Evolutionary conservation across 176 grass and related monocot genomes (phyloP).

Genomic region (Urochloa ruziziensis): DNA sequence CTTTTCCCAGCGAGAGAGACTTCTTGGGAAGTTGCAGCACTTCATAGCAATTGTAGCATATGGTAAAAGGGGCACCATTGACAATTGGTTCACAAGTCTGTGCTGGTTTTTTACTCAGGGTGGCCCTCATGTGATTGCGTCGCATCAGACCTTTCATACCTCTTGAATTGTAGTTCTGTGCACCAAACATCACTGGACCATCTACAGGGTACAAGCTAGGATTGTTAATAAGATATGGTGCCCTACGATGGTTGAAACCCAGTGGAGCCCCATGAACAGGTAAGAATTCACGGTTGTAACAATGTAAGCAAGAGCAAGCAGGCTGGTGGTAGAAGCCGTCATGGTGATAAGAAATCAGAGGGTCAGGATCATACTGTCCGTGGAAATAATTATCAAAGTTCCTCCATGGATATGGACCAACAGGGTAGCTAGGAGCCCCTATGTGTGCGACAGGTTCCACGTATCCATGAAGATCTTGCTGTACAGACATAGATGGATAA

Average conservation of each 20-base stretch:
- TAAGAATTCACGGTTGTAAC: constrained; percentile 60
- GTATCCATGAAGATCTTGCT: constrained; percentile 47
- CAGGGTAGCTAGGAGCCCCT: constrained; percentile 58
- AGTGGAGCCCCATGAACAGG: constrained; percentile 52
- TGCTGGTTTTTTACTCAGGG: constrained; percentile 48
- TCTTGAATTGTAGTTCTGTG: constrained; percentile 46
- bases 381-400: constrained; percentile 62
- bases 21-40: constrained; percentile 78
- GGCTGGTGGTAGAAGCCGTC: constrained; percentile 94
- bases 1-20: constrained; percentile 43
- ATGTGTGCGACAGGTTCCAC: constrained; percentile 39
- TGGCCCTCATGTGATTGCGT: constrained; percentile 41
- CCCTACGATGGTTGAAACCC: constrained; percentile 52
- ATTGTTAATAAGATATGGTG: constrained; percentile 43
- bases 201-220: constrained; percentile 36
- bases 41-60: constrained; percentile 96
- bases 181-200: constrained; percentile 33
- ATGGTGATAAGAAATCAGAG: constrained; percentile 82
- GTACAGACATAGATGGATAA: constrained; percentile 44
- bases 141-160: constrained; percentile 37
- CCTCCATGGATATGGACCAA: constrained; percentile 49
- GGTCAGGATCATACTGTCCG: constrained; percentile 69
- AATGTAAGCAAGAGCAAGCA: constrained; percentile 80
- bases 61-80: constrained; percentile 75
- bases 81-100: constrained; percentile 69